Evolutionary conservation across 2,329 filamentous ascomycete genomes (phyloP), one percentile per base, ranked within the genome.

Genomic region (Ophiocordyceps camponoti-saundersi): DNA sequence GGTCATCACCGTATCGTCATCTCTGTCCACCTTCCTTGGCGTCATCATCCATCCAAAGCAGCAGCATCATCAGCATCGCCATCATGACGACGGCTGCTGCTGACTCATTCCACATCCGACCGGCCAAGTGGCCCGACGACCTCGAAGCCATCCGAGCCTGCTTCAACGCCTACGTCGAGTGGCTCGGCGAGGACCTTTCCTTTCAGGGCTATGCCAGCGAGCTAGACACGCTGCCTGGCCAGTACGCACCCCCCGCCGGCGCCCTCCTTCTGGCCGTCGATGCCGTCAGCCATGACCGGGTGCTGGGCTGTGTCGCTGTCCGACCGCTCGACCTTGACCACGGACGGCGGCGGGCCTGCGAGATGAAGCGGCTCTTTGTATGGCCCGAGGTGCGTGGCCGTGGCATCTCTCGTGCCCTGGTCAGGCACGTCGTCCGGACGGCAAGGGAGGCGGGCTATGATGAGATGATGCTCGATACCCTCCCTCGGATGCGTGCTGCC

Each of bases 351-450:
- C n/a, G 3, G 47, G 29, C 6, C 16, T 56, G 56, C 26, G 57
- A 59, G 36, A 43, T 59, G 18, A 59, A 58, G 39, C 48, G 57
- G 10, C 49, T 59, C 2, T 59, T 54, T 42, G 53, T 59, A 6
- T 58, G 58, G 18, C 57, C 57, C 0, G 55, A 52, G 36, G 55
- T 53, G 3, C 47, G 57, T 13, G 57, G 57, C 6, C 48, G 55
- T 7, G 51, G 49, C 3, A 50, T 58, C 18, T 55, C 55, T 0
- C 48, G 50, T n/a, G 49, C 42, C 2, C 39, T 59, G 36, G 40
- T 58, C 3, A 42, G 36, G 2, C 53, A 57, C 42, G 49, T 49
- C 1, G n/a, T 56, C 7, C 30, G 22, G 12, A 42, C 30, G 10
- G 55, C 55, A 0, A 30, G 20, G 8, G 34, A 26, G 0, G 48